These are phyloP conservation scores for Naegleria lovaniensis DNA, from an alignment of 208 protist genomes.

Conservation along the genomic window DNA sequence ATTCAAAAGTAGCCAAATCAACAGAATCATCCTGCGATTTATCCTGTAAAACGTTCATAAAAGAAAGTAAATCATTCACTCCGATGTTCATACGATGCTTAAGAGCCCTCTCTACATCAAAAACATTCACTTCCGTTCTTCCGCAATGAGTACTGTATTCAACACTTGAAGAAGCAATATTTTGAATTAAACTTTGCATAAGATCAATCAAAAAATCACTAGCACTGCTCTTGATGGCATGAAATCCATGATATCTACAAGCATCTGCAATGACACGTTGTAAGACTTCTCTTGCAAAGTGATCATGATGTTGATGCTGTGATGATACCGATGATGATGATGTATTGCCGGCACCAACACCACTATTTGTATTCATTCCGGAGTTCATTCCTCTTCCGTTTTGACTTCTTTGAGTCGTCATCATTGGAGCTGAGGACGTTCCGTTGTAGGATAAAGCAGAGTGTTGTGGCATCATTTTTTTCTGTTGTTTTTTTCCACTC, in stretches of 20 bases:
- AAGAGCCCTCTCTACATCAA: neutral
- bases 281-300: neutral
- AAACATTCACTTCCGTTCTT: neutral
- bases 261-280: neutral
- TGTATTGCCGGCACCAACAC: too few species aligned
- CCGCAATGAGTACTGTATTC: neutral
- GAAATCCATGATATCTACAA: neutral
- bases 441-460: too few species aligned
- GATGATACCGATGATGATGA: too few species aligned
- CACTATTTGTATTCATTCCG: too few species aligned
- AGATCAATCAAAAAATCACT: neutral
- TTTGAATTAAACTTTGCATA: neutral
- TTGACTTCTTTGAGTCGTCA: too few species aligned
- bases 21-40: neutral
- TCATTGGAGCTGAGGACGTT: too few species aligned
- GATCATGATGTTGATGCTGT: neutral
- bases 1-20: neutral
- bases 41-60: neutral
- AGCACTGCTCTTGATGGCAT: neutral
- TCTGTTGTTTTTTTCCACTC: too few species aligned
- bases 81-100: neutral
- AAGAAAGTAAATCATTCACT: neutral
- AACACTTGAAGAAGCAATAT: neutral
- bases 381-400: too few species aligned
- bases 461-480: too few species aligned